Evolutionary conservation across 129 eudicot species (phyloP).

Genomic region (Tagetes patula): DNA sequence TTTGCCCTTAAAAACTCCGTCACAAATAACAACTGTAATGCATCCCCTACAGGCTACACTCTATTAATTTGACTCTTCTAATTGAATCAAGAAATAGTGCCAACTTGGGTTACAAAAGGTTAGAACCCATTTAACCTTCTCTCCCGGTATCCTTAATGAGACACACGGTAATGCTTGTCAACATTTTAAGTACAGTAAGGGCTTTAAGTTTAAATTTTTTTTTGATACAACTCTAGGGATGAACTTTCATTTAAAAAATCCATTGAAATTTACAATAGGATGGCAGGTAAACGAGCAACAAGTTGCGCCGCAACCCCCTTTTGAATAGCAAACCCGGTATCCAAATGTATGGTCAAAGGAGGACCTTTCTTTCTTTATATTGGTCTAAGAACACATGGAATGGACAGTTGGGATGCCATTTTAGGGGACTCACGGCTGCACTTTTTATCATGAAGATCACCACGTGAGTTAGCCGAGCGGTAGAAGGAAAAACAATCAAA

Average conservation of each 20-base stretch:
- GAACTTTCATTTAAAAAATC: too few species aligned
- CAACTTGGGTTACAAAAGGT: slow-evolving; percentile 24
- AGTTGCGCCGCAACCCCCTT: too few species aligned
- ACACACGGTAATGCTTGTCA: slow-evolving; percentile 65
- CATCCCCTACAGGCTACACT: slow-evolving; percentile 28
- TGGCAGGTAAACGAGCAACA: too few species aligned
- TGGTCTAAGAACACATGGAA: slow-evolving; percentile 73
- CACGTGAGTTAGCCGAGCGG: slow-evolving; percentile 57
- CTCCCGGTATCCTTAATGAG: slow-evolving; percentile 44
- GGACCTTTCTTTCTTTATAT: slow-evolving; percentile 72
- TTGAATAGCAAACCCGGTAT: neutral
- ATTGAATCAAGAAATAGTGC: slow-evolving; percentile 37
- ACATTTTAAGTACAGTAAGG: slow-evolving; percentile 49
- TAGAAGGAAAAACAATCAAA: slow-evolving; percentile 63
- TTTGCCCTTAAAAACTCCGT: neutral
- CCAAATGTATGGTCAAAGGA: slow-evolving; percentile 61
- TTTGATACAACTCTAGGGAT: slow-evolving; percentile 15
- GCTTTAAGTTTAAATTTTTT: slow-evolving; percentile 39
- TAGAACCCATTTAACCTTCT: slow-evolving; percentile 37
- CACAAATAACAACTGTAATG: slow-evolving; percentile 25
- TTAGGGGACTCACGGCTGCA: slow-evolving; percentile 57
- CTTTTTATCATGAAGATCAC: slow-evolving; percentile 56
- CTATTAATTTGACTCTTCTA: slow-evolving; percentile 37
- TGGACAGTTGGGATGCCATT: slow-evolving; percentile 72
- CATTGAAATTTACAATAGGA: too few species aligned